Base-by-base conservation (phyloP, 768 basidiomycete species). In the Leccinellum rugosiceps region DNA sequence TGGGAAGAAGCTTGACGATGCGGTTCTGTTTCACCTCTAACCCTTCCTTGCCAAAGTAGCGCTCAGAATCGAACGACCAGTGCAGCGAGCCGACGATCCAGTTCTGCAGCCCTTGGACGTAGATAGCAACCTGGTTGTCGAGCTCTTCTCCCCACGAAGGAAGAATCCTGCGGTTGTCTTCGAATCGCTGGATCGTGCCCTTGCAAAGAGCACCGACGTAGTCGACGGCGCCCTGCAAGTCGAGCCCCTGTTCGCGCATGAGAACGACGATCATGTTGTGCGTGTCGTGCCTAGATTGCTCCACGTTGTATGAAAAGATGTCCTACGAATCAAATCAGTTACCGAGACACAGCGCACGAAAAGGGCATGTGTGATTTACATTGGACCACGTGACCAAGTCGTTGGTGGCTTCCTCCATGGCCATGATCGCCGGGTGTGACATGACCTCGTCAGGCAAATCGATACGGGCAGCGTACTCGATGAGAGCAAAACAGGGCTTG, bases 251-350 rank as follows among this genome's bases (percentile, higher is more conserved):
- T 58, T 84, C 75, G 45, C 77, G 72, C 84, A 86, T 88, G 60
- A 88, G 77, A 51, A 89, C 83, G n/a, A 78, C 74, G 54, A 90
- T 79, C 79, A 89, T 85, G 68, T 90, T 89, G 68, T 87, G 84
- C 17, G 82, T 84, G 59, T 87, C 84, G 10, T 79, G 80, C 14
- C 83, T 80, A 3, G 86, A 80, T 69, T 89, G 88, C 65, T 90
- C 88, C 45, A 83, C 81, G 58, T 89, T 88, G 70, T 86, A 90
- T 1, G 87, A 90, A 66, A 86, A 85, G 34, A 89, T 84, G 60
- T 89, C 88, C 87, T 88, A 2, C 4, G 15, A 8, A 51, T 11
- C 14, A 3, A 30, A 53, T 70, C 21, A 61, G 44, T 21, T 9
- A 43, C 19, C 11, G 41, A 6, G 19, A 13, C 19, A 13, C 19